These are phyloP conservation scores for Magnaporthiopsis poae DNA, from an alignment of 2,329 filamentous ascomycete genomes.

Conservation along the genomic window DNA sequence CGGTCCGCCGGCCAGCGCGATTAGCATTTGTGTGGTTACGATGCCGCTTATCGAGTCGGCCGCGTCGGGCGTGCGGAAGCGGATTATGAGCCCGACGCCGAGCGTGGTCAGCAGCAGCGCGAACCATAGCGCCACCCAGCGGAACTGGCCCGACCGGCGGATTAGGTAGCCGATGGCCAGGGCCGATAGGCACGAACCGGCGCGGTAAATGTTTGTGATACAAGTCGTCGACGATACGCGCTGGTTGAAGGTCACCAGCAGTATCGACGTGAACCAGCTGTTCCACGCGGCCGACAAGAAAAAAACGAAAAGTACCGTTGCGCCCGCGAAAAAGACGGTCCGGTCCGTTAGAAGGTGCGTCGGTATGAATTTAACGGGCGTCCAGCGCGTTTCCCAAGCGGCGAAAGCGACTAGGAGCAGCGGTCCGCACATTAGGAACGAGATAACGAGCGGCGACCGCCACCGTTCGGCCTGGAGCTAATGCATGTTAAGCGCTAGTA, in stretches of 20 bases:
- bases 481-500: conserved; percentile 37
- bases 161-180: conserved; percentile 22
- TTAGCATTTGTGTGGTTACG: conserved; percentile 52
- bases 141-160: conserved; percentile 23
- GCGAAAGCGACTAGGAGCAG: conserved; percentile 9
- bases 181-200: conserved; percentile 26
- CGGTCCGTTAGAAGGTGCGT: conserved; percentile 25
- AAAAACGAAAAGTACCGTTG: conserved; percentile 28
- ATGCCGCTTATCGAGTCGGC: conserved; percentile 38
- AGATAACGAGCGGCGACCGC: conserved; percentile 24
- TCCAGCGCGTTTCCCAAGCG: conserved; percentile 28
- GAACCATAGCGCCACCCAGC: conserved; percentile 34
- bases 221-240: conserved; percentile 26
- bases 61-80: conserved; percentile 43
- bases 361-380: conserved; percentile 31
- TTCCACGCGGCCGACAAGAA: conserved; percentile 27
- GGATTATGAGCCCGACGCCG: conserved; percentile 48
- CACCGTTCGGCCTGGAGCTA: conserved; percentile 30
- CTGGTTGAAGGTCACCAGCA: conserved; percentile 29
- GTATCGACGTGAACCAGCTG: conserved; percentile 30
- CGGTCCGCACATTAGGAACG: conserved; percentile 1
- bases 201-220: conserved; percentile 29
- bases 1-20: conserved; percentile 50
- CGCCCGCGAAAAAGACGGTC: conserved; percentile 27
- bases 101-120: conserved; percentile 45